Base-by-base conservation (phyloP, 148 eudicot genomes). In the Camellia granthamiana region DNA sequence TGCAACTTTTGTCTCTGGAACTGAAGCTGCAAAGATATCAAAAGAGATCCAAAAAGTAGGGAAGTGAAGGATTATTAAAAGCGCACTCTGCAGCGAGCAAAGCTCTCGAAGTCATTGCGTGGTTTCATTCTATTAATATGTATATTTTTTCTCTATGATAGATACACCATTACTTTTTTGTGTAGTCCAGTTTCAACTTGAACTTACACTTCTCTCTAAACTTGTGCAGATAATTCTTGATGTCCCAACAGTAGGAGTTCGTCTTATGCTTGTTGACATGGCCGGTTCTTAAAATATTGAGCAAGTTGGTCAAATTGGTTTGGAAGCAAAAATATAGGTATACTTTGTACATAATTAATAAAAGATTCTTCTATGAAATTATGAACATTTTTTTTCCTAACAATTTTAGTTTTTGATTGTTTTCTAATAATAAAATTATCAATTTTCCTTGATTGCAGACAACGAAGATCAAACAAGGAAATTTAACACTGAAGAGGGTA, bases 261-360 rank as follows among this genome's bases (percentile, higher is more conserved):
- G 94, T 71, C 91, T 96, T 18, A 94, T 96, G 97, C 97, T 96
- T 47, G 99, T 96, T 7, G 99, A 96, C 82, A 96, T 94, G 99
- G 99, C 99, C 0, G 99, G 99, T 38, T 96, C 99, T 44, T 98
- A 94, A 84, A 96, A 96, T 78, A 96, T 96, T 30, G 99, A 96
- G 81, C 99, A 96, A 76, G 99, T 98, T 74, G 99, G 99, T 59
- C 98, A 92, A 82, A 87, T 74, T 80, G 98, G 99, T 62, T 74
- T 95, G 10, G 98, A 92, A 83, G 98, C 97, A 74, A 96, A 94
- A 83, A 92, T 96, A 92, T 98, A 96, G 98, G 99, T 92, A 79
- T 6, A 11, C 19, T 51, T 23, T 9, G 30, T n/a, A 4, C 56
- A 46, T 46, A 43, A 59, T 11, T 18, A 6, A 38, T 67, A 10